phyloP scores from a whole-genome alignment of 2,329 filamentous ascomycete genomes.

The Cordyceps pruinosa region DNA sequence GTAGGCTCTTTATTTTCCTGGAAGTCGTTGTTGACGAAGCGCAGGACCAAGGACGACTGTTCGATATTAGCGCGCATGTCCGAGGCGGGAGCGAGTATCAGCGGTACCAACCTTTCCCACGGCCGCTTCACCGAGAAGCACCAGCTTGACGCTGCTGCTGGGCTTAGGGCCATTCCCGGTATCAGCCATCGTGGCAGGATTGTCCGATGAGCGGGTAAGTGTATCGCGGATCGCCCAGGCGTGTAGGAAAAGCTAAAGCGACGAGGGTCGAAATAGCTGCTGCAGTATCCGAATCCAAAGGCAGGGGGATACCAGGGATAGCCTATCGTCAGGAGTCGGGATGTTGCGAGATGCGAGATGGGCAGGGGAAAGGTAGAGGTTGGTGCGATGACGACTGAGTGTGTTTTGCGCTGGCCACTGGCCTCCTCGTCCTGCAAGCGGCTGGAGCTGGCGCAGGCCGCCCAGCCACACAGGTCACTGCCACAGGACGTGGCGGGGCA shows the following conservation, averaged over 20 bases:
- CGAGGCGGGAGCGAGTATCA: neutral
- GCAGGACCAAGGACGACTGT: constrained; percentile 91
- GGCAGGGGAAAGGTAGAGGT: constrained; percentile 15
- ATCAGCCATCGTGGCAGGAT: constrained; percentile 30
- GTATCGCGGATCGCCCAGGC: neutral
- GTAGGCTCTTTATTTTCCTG: constrained; percentile 99
- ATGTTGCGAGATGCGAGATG: constrained; percentile 8
- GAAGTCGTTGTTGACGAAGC: constrained; percentile 99
- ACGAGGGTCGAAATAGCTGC: neutral
- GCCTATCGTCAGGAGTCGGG: neutral
- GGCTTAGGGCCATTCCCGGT: constrained; percentile 71
- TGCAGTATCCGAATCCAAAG: neutral
- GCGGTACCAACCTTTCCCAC: constrained; percentile 83
- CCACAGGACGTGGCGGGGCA: constrained; percentile 9
- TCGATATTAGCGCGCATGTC: constrained; percentile 15
- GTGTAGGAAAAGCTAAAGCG: neutral
- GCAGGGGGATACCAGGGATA: neutral
- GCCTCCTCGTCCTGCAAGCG: constrained; percentile 5
- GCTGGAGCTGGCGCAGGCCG: neutral
- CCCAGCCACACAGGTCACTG: constrained; percentile 11
- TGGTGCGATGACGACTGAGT: constrained; percentile 13
- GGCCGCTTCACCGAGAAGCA: constrained; percentile 92
- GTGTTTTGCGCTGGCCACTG: constrained; percentile 8
- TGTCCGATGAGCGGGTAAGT: neutral
- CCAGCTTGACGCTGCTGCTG: constrained; percentile 99